A percentile compares a stretch with the other conserved stretches of the same genome.
phyloP scores from a whole-genome alignment of 805 yeast species.

The Wickerhamomyces tratensis region DNA sequence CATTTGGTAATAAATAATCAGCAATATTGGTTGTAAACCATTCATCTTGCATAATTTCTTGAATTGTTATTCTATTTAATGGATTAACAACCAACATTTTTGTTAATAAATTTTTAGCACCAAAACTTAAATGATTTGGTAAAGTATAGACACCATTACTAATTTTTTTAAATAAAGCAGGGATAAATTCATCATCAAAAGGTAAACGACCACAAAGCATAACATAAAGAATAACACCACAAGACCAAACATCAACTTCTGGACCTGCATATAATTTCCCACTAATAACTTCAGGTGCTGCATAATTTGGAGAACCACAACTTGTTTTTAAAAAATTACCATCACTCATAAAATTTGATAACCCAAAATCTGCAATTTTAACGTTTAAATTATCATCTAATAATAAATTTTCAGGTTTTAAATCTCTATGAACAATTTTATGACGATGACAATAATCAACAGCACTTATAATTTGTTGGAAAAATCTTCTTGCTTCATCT shows the following conservation, averaged over 20 bases:
- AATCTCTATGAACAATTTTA: conserved; percentile 92
- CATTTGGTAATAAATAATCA: conserved; percentile 58
- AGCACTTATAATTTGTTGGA: conserved; percentile 94
- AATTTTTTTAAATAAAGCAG: conserved; percentile 86
- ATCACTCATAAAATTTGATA: conserved; percentile 94
- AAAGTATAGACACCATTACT: conserved; percentile 87
- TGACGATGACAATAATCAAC: conserved; percentile 95
- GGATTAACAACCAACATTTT: conserved; percentile 95
- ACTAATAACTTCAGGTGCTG: conserved; percentile 94
- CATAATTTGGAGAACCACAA: conserved; percentile 95
- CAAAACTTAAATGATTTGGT: conserved; percentile 78
- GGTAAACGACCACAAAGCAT: conserved; percentile 95
- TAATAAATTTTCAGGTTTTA: conserved; percentile 89
- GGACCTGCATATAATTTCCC: conserved; percentile 97
- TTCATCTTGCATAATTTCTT: conserved; percentile 85
- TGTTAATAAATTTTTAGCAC: conserved; percentile 75
- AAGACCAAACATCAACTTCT: conserved; percentile 96
- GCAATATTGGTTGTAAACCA: conserved; percentile 85
- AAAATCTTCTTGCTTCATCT: conserved; percentile 83
- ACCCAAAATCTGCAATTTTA: conserved; percentile 93
- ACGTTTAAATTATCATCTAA: conserved; percentile 86
- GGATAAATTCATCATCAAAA: conserved; percentile 93
- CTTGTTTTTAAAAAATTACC: conserved; percentile 91
- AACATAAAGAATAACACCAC: conserved; percentile 91
- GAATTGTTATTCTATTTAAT: conserved; percentile 83